Evolutionary conservation across 2,329 filamentous ascomycete genomes (phyloP), one percentile per base, ranked within the genome.

Genomic region (Aspergillus versicolor): DNA sequence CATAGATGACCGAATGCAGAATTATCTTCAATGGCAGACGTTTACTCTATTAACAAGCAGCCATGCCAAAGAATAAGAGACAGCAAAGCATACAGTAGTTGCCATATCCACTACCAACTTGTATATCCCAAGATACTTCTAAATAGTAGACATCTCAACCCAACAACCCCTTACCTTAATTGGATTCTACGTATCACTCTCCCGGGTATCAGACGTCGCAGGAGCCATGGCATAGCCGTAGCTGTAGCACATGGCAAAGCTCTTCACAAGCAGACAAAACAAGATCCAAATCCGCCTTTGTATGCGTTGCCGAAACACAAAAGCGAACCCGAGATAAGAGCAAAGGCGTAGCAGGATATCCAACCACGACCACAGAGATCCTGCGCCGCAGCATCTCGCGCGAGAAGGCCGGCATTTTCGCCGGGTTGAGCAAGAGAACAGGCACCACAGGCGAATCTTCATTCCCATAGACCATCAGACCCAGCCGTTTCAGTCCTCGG

Each of bases 371-470:
- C 50, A 97, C 91, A 0, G 93, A 94, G 66, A 99, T 97, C 77
- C 97, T 97, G 70, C 94, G 91, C 78, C 90, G 91, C 59, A 97
- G 85, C 94, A 99, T 97, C 75, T 97, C 94, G 73, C 96, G 94
- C 49, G 92, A 97, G 77, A 99, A 99, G 58, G 94, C 93, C 4
- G 93, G 90, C 82, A 99, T 97, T 80, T 99, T 99, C 67, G 91
- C 94, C 15, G 94, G 94, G 77, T 97, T 91, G 82, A 97, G 99
- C 24, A 99, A 86, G 70, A 96, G 84, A 64, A 99, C 76, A 53
- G 94, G 94, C 66, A 99, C 92, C 67, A 99, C 97, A 55, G 94
- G 94, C 4, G 92, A 97, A 77, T 99, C 94, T 71, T 99, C 94
- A 73, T 97, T 92, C 60, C 94, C 94, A 72, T 95, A 97, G 54